Evolutionary conservation across 208 protist species (phyloP).

Genomic region (Leishmania turanica): DNA sequence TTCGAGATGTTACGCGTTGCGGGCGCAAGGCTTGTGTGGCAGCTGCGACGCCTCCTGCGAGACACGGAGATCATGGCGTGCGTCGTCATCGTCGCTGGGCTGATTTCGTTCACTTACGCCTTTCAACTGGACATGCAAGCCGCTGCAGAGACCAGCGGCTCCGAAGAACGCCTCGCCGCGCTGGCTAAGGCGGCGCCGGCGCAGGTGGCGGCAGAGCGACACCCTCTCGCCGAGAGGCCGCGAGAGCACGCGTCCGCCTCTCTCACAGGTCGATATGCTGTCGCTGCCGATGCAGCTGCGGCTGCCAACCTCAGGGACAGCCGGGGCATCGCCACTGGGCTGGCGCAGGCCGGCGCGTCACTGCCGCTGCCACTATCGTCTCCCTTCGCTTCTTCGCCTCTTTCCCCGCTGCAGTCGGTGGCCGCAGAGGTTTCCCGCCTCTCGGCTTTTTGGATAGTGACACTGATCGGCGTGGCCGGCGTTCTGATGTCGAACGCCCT

Average conservation of each 20-base stretch:
- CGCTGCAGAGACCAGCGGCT: too few species aligned
- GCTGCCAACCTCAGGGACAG: neutral
- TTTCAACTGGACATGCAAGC: neutral
- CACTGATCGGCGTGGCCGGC: slow-evolving; percentile 33
- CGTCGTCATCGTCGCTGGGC: slow-evolving; percentile 36
- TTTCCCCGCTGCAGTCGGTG: neutral
- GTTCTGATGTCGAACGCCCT: slow-evolving; percentile 43
- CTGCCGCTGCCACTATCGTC: neutral
- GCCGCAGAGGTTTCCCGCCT: neutral
- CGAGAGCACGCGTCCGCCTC: neutral
- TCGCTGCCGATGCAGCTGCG: neutral
- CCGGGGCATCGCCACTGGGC: neutral
- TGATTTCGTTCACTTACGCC: slow-evolving; percentile 53
- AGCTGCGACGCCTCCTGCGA: neutral
- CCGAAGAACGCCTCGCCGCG: neutral
- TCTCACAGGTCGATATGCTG: neutral
- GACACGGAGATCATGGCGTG: slow-evolving; percentile 41
- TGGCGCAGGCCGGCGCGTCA: neutral
- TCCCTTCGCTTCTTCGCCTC: neutral
- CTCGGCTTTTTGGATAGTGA: neutral
- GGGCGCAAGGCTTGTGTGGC: neutral
- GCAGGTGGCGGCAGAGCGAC: neutral
- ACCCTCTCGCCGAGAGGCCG: neutral
- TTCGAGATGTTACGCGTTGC: neutral
- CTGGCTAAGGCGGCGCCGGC: neutral